Base-by-base conservation (phyloP, 1,284 basidiomycete genomes). In the Lentinus polychrous region DNA sequence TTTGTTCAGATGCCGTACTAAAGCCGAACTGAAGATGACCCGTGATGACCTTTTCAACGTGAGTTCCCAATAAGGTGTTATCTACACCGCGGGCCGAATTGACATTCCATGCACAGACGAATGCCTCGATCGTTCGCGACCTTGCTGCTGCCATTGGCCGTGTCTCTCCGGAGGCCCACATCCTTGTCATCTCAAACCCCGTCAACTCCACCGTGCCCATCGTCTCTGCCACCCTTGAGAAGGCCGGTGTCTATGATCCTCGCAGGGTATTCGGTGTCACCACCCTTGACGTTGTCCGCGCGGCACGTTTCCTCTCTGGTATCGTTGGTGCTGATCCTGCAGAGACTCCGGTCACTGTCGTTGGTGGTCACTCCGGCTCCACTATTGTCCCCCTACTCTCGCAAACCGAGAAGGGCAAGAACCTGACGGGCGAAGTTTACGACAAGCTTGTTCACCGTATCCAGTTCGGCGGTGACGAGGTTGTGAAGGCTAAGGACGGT, bases 1-100 rank as follows among this genome's bases (percentile, higher is more conserved):
- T 44, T 58, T 47, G 41, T 47, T 45, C 46, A 46, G 51, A 59
- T 49, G 27, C 57, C 53, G 46, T 49, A 55, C 56, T 67, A 55
- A 67, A 67, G 54, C 51, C 63, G 60, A 12, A 20, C 4, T 27
- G 45, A 57, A 86, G 84, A 92, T 93, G 93, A 92, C 87, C 71
- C 92, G 96, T 74, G 95, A 99, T 68, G 95, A 99, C 69, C 90
- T 99, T 55, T 99, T 99, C 86, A 95, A 94, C 76, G 91, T 93
- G 61, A 66, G 88, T 75, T 1, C 49, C 18, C 45, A 24, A 2
- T 40, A 15, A 14, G 12, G 4, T 22, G 12, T 15, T 20, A 35
- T 41, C 47, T 40, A 50, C 36, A 50, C 24, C 1, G 31, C 43
- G 49, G 7, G 27, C 24, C 8, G 8, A 38, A 15, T n/a, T 34